Evolutionary conservation across 768 basidiomycete genomes (phyloP).

Genomic region (Coprinopsis cinerea): DNA sequence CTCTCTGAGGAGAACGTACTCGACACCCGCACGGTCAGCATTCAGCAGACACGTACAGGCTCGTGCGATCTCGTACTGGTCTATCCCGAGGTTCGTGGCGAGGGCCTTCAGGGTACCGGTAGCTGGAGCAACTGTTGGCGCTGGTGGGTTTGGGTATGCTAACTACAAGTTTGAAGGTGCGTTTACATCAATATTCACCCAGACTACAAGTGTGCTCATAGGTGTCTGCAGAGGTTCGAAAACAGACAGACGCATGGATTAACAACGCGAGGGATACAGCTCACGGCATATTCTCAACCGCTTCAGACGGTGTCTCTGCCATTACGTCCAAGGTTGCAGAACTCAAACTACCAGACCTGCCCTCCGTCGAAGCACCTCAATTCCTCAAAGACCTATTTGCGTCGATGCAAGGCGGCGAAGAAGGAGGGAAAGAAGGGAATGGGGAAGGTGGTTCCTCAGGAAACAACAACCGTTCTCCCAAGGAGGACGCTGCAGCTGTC

Average conservation of each 20-base stretch:
- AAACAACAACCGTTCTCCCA: constrained; percentile 44
- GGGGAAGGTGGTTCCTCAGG: constrained; percentile 21
- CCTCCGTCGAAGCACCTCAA: constrained; percentile 49
- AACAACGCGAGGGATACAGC: constrained; percentile 61
- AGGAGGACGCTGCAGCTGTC: constrained; percentile 51
- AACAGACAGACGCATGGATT: constrained; percentile 63
- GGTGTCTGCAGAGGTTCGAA: constrained; percentile 58
- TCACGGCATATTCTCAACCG: constrained; percentile 64
- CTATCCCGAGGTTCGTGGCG: constrained; percentile 84
- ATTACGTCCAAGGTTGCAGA: constrained; percentile 54
- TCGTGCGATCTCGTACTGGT: constrained; percentile 77
- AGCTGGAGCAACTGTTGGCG: constrained; percentile 85
- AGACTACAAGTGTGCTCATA: background rate
- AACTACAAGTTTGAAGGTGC: constrained; percentile 95
- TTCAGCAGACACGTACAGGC: constrained; percentile 67
- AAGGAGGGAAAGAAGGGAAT: constrained; percentile 27
- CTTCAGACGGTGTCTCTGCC: constrained; percentile 61
- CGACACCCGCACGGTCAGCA: constrained; percentile 32
- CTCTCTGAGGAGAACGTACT: constrained; percentile 46
- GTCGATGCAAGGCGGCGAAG: constrained; percentile 27
- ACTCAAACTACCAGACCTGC: constrained; percentile 55
- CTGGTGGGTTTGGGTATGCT: constrained; percentile 88
- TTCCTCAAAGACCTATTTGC: constrained; percentile 65
- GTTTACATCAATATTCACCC: constrained; percentile 16
- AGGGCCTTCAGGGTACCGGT: constrained; percentile 86